Evolutionary conservation across 208 protist species (phyloP).

Genomic region (Wallacemonas sp.): DNA sequence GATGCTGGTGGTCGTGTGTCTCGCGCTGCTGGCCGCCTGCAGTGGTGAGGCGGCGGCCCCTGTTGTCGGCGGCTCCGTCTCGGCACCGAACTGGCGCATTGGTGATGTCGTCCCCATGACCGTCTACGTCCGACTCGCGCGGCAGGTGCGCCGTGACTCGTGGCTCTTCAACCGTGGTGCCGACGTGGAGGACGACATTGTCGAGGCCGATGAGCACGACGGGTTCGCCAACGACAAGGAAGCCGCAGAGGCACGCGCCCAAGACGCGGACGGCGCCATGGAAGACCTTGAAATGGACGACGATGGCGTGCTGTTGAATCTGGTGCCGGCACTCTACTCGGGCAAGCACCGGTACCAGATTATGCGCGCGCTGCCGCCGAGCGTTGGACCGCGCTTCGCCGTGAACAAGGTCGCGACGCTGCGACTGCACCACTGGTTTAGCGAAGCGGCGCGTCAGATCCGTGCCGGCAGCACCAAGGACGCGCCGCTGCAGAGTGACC

Average conservation of each 20-base stretch:
- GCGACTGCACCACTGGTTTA: constrained; percentile 18
- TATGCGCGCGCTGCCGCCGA: constrained; percentile 43
- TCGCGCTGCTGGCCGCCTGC: no score
- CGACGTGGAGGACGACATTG: constrained; percentile 21
- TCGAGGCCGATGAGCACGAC: constrained; percentile 16
- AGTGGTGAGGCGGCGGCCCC: constrained; percentile 1
- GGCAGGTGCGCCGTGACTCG: constrained; percentile 16
- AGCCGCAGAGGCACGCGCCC: background rate
- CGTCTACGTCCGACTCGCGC: constrained; percentile 56
- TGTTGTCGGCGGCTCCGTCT: background rate
- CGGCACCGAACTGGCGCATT: constrained; percentile 4
- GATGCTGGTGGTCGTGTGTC: no score
- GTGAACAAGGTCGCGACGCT: constrained; percentile 45
- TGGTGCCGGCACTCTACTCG: constrained; percentile 1
- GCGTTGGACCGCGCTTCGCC: constrained; percentile 54
- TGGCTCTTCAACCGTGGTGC: constrained; percentile 24
- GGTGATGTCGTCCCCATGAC: constrained; percentile 65
- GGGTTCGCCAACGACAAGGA: constrained; percentile 8
- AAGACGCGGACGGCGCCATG: constrained; percentile 7
- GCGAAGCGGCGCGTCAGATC: constrained; percentile 17
- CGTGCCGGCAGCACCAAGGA: background rate
- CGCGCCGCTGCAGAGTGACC: constrained; percentile 34
- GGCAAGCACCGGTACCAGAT: constrained; percentile 37
- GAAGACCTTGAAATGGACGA: constrained; percentile 17
- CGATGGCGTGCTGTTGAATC: constrained; percentile 12